These are phyloP conservation scores for Trichoderma asperellum DNA, from an alignment of 2,329 filamentous ascomycete genomes.

Conservation along the genomic window DNA sequence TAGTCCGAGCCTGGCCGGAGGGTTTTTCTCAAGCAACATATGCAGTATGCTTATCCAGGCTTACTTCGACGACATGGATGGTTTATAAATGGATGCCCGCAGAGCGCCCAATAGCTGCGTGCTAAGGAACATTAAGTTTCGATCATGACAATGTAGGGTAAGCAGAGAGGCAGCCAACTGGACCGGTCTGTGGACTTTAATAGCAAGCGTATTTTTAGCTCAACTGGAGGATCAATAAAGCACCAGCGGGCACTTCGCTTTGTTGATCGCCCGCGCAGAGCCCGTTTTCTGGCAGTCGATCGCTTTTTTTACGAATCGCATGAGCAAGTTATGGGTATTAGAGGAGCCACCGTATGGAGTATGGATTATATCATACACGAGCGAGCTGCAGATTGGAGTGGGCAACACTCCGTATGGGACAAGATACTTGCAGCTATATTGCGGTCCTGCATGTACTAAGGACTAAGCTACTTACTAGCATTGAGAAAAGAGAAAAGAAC, in stretches of 20 bases:
- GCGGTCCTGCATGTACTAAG: too few species aligned
- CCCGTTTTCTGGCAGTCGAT: background rate
- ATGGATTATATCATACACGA: background rate
- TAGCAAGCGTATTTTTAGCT: background rate
- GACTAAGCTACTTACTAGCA: background rate
- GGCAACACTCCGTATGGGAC: background rate
- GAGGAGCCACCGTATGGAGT: background rate
- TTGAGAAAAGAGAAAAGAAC: background rate
- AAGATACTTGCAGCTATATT: too few species aligned
- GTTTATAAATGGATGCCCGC: background rate
- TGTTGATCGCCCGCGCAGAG: background rate
- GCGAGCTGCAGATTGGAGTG: background rate
- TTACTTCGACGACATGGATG: background rate
- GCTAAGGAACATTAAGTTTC: background rate
- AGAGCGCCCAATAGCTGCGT: background rate
- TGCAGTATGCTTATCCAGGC: constrained; percentile 26
- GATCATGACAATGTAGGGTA: constrained; percentile 1
- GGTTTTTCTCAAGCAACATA: constrained; percentile 7
- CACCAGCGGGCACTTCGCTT: background rate
- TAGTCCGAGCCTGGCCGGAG: background rate
- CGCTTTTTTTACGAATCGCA: background rate
- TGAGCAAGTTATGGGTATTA: background rate
- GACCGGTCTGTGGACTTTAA: background rate
- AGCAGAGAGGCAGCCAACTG: background rate
- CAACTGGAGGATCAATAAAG: background rate